A percentile compares a stretch with the other conserved stretches of the same genome.
phyloP scores from a whole-genome alignment of 768 basidiomycete species.

The Myochromella boudieri region DNA sequence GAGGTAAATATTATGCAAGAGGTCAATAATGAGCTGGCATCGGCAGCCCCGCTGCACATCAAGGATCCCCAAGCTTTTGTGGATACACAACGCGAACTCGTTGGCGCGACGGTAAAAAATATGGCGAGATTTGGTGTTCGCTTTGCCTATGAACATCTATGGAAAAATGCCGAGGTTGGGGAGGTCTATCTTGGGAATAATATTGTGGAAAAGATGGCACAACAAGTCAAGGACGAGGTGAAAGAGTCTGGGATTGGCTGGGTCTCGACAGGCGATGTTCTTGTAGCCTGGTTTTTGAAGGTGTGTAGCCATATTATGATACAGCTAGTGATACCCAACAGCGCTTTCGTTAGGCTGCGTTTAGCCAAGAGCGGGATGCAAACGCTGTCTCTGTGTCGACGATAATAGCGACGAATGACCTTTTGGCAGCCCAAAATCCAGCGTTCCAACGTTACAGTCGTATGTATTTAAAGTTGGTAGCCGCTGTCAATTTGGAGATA shows the following conservation, averaged over 20 bases:
- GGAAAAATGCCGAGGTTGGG: background rate
- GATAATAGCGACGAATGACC: background rate
- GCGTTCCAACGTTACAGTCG: constrained; percentile 3
- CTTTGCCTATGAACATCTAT: constrained; percentile 1
- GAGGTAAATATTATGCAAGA: constrained; percentile 2
- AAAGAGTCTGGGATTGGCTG: background rate
- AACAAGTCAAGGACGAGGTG: constrained; percentile 1
- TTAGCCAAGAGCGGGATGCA: background rate
- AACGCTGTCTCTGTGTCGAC: background rate
- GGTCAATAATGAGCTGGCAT: background rate
- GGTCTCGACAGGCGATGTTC: constrained; percentile 6
- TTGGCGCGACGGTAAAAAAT: background rate
- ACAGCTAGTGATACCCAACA: background rate
- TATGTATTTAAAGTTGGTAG: background rate
- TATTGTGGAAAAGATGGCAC: background rate
- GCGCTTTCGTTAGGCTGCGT: background rate
- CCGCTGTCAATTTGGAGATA: background rate
- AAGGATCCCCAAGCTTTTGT: background rate
- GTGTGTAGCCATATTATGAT: background rate
- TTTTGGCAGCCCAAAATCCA: background rate
- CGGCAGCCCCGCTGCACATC: background rate
- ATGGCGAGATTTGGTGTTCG: background rate
- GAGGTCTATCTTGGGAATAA: background rate
- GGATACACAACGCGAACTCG: background rate
- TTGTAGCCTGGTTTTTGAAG: constrained; percentile 10